phyloP scores from a whole-genome alignment of 352 stramenopile species.

The Globisporangium yorkense region DNA sequence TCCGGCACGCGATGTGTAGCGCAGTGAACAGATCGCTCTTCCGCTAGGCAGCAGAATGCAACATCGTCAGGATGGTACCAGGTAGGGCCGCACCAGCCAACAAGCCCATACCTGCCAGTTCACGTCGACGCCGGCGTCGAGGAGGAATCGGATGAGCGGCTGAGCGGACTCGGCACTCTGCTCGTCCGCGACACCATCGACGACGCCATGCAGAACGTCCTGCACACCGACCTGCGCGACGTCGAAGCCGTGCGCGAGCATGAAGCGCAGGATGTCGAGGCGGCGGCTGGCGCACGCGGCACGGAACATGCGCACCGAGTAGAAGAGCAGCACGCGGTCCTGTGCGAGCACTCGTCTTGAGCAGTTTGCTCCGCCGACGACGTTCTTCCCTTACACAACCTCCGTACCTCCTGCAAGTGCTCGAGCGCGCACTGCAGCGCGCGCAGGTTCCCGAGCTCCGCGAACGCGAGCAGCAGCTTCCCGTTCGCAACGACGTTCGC shows the following conservation, averaged over 20 bases:
- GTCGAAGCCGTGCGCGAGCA: conserved; percentile 65
- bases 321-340: conserved; percentile 52
- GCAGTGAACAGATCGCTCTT: conserved; percentile 53
- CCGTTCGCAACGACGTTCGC: conserved; percentile 56
- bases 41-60: conserved; percentile 13
- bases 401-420: conserved; percentile 37
- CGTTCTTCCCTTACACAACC: not conserved
- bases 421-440: conserved; percentile 40
- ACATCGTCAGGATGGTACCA: no score
- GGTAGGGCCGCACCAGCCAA: not conserved
- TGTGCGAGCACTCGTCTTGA: conserved; percentile 5
- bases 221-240: conserved; percentile 44
- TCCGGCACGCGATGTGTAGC: conserved; percentile 57
- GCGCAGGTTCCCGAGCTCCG: conserved; percentile 33
- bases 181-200: conserved; percentile 25
- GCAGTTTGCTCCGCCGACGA: conserved; percentile 1
- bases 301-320: conserved; percentile 63
- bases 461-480: conserved; percentile 52
- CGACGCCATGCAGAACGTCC: conserved; percentile 44
- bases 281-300: conserved; percentile 33
- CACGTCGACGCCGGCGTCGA: conserved; percentile 57
- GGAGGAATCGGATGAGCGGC: conserved; percentile 48
- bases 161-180: conserved; percentile 36
- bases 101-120: conserved; percentile 51
- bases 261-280: conserved; percentile 56